A percentile compares a stretch with the other conserved stretches of the same genome.
Conservation (phyloP, 2,329 filamentous ascomycete species). For the Arthroderma sp. region DNA sequence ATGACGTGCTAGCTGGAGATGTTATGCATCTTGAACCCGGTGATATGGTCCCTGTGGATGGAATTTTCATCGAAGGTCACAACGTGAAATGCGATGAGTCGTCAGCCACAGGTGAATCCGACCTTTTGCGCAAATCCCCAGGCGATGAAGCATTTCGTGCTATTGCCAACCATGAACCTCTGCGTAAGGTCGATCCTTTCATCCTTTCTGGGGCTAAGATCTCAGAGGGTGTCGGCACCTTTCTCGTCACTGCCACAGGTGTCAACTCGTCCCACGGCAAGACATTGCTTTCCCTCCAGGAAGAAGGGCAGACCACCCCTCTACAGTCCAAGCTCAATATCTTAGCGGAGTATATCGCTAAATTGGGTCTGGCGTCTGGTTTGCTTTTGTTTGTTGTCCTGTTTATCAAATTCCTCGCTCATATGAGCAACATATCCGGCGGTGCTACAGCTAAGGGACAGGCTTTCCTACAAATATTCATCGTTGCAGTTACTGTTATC, state of each 20-base stretch:
- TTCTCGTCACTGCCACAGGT: conserved; percentile 62
- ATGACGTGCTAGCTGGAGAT: conserved; percentile 61
- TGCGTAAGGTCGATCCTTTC: conserved; percentile 62
- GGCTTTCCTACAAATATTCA: conserved; percentile 61
- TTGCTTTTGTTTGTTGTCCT: conserved; percentile 64
- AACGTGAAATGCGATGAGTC: conserved; percentile 61
- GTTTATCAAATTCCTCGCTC: conserved; percentile 57
- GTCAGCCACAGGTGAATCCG: conserved; percentile 63
- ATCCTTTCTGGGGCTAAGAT: conserved; percentile 70
- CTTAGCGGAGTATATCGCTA: conserved; percentile 68
- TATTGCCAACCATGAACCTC: conserved; percentile 46
- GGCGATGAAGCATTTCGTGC: conserved; percentile 52
- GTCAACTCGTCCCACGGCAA: conserved; percentile 63
- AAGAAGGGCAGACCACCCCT: conserved; percentile 64
- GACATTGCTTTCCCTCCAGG: conserved; percentile 63
- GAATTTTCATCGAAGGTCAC: conserved; percentile 55
- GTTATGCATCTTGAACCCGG: conserved; percentile 60
- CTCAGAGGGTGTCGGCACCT: conserved; percentile 60
- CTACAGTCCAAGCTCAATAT: conserved; percentile 65
- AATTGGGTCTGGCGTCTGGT: conserved; percentile 57
- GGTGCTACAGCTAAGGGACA: conserved; percentile 40
- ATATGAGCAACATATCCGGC: conserved; percentile 5
- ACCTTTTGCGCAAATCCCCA: conserved; percentile 53
- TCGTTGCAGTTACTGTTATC: conserved; percentile 66
- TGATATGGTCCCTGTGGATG: conserved; percentile 58